These are phyloP conservation scores for Sarcocystis neurona DNA, from an alignment of 169 alveolate genomes.

Conservation along the genomic window DNA sequence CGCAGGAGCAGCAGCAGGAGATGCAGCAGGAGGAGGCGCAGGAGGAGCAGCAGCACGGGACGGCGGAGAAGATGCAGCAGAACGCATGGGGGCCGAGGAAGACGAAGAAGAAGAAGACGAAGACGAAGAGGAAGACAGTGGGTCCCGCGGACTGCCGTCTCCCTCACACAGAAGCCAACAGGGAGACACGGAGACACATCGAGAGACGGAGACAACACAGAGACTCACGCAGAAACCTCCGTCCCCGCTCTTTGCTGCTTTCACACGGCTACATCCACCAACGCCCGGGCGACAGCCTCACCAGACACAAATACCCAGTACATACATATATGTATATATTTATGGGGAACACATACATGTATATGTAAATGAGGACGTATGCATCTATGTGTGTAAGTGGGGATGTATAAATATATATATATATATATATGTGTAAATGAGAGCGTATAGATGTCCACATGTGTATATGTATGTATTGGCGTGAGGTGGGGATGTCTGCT, in stretches of 20 bases:
- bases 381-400: too few species aligned
- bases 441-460: too few species aligned
- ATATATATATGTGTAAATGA: too few species aligned
- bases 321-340: background rate
- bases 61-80: background rate
- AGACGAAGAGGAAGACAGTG: background rate
- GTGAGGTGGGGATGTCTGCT: too few species aligned
- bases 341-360: background rate
- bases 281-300: background rate
- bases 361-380: background rate
- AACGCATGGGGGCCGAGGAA: background rate
- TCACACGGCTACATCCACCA: constrained; percentile 61
- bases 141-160: background rate
- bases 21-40: constrained; percentile 1
- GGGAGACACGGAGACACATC: too few species aligned
- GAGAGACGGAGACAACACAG: too few species aligned
- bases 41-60: background rate
- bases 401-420: too few species aligned
- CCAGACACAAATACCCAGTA: background rate
- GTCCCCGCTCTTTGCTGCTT: too few species aligned
- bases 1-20: background rate
- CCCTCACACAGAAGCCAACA: too few species aligned
- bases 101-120: constrained; percentile 34
- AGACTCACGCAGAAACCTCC: too few species aligned
- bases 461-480: too few species aligned